Evolutionary conservation across 176 grass and related monocot genomes (phyloP), one percentile per base, ranked within the genome.

Genomic region (Cymbopogon citratus): DNA sequence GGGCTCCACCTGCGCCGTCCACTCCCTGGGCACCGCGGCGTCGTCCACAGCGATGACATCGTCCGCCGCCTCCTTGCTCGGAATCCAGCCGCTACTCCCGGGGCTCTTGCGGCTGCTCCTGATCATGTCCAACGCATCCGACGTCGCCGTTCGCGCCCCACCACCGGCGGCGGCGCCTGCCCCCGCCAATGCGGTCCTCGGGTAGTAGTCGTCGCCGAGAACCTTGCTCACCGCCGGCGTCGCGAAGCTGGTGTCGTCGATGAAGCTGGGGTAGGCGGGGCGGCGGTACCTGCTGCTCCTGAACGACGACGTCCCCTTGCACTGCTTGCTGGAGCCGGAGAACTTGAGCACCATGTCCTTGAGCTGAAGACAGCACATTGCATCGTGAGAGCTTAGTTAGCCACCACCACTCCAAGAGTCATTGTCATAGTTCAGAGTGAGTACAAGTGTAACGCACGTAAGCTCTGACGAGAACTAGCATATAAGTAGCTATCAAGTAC

Each of bases 321-420:
- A 85, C 19, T 91, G 92, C 46, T 90, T n/a, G 36, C 31, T 3
- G 16, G 93, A 91, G 76, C 97, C 93, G 49, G 97, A 99, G 80
- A 99, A 95, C 81, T 92, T 93, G 83, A 99, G 80, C 80, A 99
- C 91, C 97, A 99, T 99, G 87, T 96, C 97, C 91, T 96, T 99
- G 57, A 99, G 52, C 97, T 99, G 97, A 27, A 87, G 85, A 25
- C 76, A 84, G 44, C 83, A 80, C 86, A 85, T 87, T 18, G 79
- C 71, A 88, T 40, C 36, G 66, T 59, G 56, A 44, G 78, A 1
- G 31, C 31, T 3, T 33, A 33, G 31, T 33, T 33, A 33, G 31
- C 31, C 31, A 33, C 31, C 31, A 33, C 31, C 31, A 33, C 31
- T 33, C 31, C 31, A 33, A 33, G 31, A 33, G 31, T 33, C 31